Evolutionary conservation across 345 rosid species (phyloP).

Genomic region (Eucalyptus globulus): DNA sequence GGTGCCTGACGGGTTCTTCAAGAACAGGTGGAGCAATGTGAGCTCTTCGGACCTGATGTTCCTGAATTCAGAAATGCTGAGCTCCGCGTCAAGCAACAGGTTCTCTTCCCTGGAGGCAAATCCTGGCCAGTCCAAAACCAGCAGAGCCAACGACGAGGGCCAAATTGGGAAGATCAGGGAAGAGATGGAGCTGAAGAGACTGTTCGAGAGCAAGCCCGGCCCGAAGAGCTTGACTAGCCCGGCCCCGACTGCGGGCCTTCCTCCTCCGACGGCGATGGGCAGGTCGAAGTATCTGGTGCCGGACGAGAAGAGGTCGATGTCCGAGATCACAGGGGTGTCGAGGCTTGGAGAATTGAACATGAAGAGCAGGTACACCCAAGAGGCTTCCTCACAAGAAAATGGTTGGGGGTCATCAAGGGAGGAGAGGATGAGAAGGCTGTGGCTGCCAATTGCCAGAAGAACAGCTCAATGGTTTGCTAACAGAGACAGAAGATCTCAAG

Average conservation of each 20-base stretch:
- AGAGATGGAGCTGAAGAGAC: slow-evolving; percentile 54
- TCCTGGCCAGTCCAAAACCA: not conserved
- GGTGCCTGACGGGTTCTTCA: slow-evolving; percentile 47
- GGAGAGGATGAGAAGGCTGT: slow-evolving; percentile 36
- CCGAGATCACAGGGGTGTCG: slow-evolving; percentile 59
- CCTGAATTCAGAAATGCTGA: slow-evolving; percentile 59
- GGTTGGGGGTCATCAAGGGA: slow-evolving; percentile 3
- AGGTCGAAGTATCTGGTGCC: slow-evolving; percentile 5
- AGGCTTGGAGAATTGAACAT: slow-evolving; percentile 21
- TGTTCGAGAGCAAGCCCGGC: slow-evolving; percentile 22
- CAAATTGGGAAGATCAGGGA: slow-evolving; percentile 26
- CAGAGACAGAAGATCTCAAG: slow-evolving; percentile 35
- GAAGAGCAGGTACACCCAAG: slow-evolving; percentile 3
- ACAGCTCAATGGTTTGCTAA: slow-evolving; percentile 72
- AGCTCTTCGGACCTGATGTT: slow-evolving; percentile 69
- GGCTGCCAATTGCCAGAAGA: slow-evolving; percentile 74
- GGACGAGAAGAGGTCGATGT: slow-evolving; percentile 47
- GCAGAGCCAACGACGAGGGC: not conserved
- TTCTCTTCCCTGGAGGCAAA: slow-evolving; percentile 11
- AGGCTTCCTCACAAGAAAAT: slow-evolving; percentile 1
- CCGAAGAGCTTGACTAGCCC: not conserved
- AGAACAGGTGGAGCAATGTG: slow-evolving; percentile 79
- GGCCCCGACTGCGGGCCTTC: not conserved
- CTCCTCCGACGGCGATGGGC: not conserved
- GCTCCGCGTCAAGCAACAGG: slow-evolving; percentile 35